phyloP scores from a whole-genome alignment of 2,329 filamentous ascomycete genomes.

The Aspergillus floridensis region DNA sequence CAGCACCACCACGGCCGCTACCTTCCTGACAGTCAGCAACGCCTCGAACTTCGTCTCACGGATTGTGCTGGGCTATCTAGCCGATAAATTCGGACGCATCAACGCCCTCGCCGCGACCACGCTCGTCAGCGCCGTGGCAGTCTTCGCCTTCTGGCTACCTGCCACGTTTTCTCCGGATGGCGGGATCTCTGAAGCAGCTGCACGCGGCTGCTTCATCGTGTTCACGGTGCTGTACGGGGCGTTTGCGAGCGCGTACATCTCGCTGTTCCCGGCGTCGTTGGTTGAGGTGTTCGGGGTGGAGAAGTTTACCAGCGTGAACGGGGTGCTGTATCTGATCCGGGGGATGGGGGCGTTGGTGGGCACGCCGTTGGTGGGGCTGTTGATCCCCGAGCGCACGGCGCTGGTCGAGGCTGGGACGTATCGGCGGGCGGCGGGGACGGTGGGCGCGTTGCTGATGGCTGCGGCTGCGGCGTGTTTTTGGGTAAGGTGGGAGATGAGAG shows the following conservation, averaged over 20 bases:
- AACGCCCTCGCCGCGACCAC: conserved; percentile 40
- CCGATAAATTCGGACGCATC: conserved; percentile 41
- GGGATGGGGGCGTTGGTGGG: conserved; percentile 40
- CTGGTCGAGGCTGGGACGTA: conserved; percentile 21
- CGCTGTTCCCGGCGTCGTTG: conserved; percentile 41
- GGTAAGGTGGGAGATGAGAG: neutral
- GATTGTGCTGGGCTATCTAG: conserved; percentile 39
- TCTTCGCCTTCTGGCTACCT: conserved; percentile 29
- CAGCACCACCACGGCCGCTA: conserved; percentile 34
- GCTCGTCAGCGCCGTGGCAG: conserved; percentile 29
- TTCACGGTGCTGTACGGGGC: conserved; percentile 37
- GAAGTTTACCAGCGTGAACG: conserved; percentile 39
- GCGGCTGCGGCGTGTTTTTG: conserved; percentile 13
- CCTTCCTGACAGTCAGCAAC: conserved; percentile 43
- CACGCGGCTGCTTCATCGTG: conserved; percentile 27
- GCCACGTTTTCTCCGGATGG: conserved; percentile 14
- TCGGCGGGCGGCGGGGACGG: conserved; percentile 24
- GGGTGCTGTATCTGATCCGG: conserved; percentile 39
- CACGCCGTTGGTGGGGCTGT: conserved; percentile 33
- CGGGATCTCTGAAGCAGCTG: conserved; percentile 11
- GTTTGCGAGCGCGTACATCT: conserved; percentile 42
- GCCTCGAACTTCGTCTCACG: conserved; percentile 41
- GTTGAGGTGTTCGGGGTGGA: conserved; percentile 41
- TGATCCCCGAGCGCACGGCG: conserved; percentile 24
- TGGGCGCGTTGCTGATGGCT: conserved; percentile 26